Percentiles rank a stretch among this genome's conserved stretches.
These are phyloP conservation scores for Grosmannia serpens DNA, from an alignment of 2,329 filamentous ascomycete species.

Conservation along the genomic window DNA sequence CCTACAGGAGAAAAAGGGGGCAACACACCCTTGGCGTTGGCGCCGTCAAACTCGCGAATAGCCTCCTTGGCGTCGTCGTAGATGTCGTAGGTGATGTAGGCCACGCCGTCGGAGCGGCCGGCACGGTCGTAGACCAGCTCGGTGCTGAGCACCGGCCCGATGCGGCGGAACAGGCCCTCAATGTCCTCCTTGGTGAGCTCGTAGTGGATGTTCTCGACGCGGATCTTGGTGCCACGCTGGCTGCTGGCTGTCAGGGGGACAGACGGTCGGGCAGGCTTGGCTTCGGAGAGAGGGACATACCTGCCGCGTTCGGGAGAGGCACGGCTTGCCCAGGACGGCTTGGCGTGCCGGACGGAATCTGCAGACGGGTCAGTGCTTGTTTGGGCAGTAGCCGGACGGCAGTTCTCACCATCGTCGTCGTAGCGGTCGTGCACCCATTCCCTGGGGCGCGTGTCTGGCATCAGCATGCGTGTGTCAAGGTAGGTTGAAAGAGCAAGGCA, in stretches of 20 bases:
- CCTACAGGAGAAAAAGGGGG: neutral
- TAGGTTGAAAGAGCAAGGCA: neutral
- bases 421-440: slow-evolving; percentile 94
- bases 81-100: slow-evolving; percentile 69
- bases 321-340: slow-evolving; percentile 1
- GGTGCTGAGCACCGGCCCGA: slow-evolving; percentile 59
- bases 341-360: neutral
- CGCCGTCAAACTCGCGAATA: slow-evolving; percentile 72
- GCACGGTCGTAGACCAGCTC: slow-evolving; percentile 75
- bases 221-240: slow-evolving; percentile 51
- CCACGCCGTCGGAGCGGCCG: slow-evolving; percentile 75
- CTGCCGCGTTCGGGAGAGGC: slow-evolving; percentile 4
- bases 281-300: neutral
- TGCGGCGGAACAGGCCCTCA: slow-evolving; percentile 69
- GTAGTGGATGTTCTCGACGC: slow-evolving; percentile 85
- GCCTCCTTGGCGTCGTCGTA: slow-evolving; percentile 62
- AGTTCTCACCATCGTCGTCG: slow-evolving; percentile 43
- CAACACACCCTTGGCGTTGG: slow-evolving; percentile 66
- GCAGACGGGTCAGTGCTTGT: neutral
- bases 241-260: neutral
- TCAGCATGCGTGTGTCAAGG: neutral
- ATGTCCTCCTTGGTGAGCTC: slow-evolving; percentile 79
- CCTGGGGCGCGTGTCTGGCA: slow-evolving; percentile 27
- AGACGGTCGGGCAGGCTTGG: no score
- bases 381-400: neutral